Percentiles rank a stretch among this genome's conserved stretches.
Evolutionary conservation across 129 eudicot species (phyloP).

Genomic region (Ambrosia trifida): DNA sequence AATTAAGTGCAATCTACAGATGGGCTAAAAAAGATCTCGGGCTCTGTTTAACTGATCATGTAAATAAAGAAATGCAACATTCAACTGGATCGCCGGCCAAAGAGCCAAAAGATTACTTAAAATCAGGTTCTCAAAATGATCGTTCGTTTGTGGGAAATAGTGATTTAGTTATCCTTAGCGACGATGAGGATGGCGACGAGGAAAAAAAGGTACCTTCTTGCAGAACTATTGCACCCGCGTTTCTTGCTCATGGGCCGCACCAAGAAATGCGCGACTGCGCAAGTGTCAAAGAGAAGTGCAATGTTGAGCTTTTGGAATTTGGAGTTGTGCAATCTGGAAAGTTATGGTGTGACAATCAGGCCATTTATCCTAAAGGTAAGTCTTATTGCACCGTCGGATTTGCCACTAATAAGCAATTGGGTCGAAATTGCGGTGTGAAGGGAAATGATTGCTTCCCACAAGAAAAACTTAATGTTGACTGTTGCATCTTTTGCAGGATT

Average conservation of each 20-base stretch:
- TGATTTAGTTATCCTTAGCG: constrained; percentile 62
- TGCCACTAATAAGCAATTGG: background rate
- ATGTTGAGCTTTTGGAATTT: constrained; percentile 68
- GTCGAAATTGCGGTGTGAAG: too few relatives aligned
- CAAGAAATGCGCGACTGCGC: constrained; percentile 2
- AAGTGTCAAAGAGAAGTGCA: constrained; percentile 31
- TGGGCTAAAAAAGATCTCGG: constrained; percentile 98
- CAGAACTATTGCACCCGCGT: background rate
- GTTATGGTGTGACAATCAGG: constrained; percentile 70
- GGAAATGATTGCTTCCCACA: background rate
- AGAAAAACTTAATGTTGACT: background rate
- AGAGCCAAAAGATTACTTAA: constrained; percentile 32
- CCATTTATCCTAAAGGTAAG: constrained; percentile 90
- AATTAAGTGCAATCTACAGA: constrained; percentile 83
- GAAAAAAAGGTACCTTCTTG: constrained; percentile 11
- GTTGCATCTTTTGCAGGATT: constrained; percentile 59
- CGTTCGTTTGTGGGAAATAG: constrained; percentile 22
- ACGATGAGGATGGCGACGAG: constrained; percentile 64
- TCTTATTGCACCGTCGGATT: background rate
- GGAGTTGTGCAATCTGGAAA: constrained; percentile 70
- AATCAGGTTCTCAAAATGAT: constrained; percentile 17
- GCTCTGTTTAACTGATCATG: constrained; percentile 52
- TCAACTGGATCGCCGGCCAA: constrained; percentile 21
- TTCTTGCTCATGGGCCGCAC: constrained; percentile 14
- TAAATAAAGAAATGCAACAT: constrained; percentile 46